These are phyloP conservation scores for Epichloe bromicola DNA, from an alignment of 2,329 filamentous ascomycete species.

Conservation along the genomic window DNA sequence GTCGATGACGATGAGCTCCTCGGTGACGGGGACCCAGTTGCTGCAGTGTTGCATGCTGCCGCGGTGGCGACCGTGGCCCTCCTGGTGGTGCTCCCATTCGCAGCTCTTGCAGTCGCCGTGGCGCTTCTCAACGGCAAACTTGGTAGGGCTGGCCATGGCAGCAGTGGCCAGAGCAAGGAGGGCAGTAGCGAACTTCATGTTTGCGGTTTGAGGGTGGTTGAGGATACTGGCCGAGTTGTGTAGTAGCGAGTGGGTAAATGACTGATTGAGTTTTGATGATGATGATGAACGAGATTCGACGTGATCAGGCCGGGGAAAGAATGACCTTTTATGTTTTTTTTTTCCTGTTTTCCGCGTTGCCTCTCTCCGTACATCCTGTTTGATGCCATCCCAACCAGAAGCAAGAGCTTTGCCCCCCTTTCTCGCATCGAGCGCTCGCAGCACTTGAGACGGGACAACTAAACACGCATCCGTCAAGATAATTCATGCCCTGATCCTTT, in stretches of 20 bases:
- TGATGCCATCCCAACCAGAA: no score
- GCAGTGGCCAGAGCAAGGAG: conserved; percentile 1
- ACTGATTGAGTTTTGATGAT: neutral
- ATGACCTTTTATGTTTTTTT: neutral
- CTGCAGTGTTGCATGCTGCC: neutral
- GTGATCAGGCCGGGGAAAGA: neutral
- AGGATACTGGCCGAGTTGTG: neutral
- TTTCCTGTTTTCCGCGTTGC: no score
- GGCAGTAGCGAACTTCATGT: conserved; percentile 3
- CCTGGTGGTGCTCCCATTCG: neutral
- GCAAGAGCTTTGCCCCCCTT: no score
- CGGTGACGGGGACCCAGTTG: conserved; percentile 1
- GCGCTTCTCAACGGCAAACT: neutral
- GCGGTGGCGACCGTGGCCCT: neutral
- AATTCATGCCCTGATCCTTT: no score
- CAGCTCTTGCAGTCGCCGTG: neutral
- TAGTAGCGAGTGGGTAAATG: neutral
- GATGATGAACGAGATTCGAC: neutral
- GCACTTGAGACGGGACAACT: no score
- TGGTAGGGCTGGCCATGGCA: conserved; percentile 1
- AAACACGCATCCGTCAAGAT: no score
- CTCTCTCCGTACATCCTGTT: no score
- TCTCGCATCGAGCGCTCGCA: no score
- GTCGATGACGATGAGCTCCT: neutral
- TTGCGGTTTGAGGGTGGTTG: neutral